phyloP scores from a whole-genome alignment of 306 rosid genomes.

The Boehmeria nivea region DNA sequence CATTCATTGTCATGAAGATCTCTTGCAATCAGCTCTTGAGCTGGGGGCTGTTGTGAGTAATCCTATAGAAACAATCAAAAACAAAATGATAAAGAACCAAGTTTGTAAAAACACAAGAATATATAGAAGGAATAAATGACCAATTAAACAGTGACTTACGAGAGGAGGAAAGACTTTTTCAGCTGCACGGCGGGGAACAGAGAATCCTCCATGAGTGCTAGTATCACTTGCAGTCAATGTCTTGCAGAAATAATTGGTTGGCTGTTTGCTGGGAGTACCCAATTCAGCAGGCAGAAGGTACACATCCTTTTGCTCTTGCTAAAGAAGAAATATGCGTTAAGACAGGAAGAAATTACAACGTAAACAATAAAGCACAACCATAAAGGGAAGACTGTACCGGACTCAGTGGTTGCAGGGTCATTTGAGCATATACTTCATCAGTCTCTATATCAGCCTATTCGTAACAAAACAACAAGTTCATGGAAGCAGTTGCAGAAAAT shows the following conservation, averaged over 20 bases:
- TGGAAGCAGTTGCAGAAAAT: conserved; percentile 5
- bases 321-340: conserved; percentile 17
- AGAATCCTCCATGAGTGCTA: conserved; percentile 76
- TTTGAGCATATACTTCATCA: conserved; percentile 76
- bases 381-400: conserved; percentile 33
- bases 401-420: conserved; percentile 71
- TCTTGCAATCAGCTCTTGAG: conserved; percentile 61
- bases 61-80: conserved; percentile 37
- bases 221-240: conserved; percentile 74
- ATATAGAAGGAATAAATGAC: neutral
- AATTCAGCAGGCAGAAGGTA: conserved; percentile 64
- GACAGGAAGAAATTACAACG: conserved; percentile 10
- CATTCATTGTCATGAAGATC: conserved; percentile 75
- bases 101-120: neutral
- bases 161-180: conserved; percentile 82
- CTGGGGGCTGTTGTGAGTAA: conserved; percentile 71
- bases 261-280: conserved; percentile 65
- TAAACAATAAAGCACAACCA: neutral
- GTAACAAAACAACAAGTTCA: conserved; percentile 21
- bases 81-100: conserved; percentile 2
- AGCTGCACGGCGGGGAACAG: conserved; percentile 81
- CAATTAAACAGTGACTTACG: conserved; percentile 28
- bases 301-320: conserved; percentile 76
- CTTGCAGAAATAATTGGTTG: conserved; percentile 68
- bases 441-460: conserved; percentile 70